Percentiles rank a stretch among this genome's conserved stretches.
phyloP scores from a whole-genome alignment of 2,329 filamentous ascomycete genomes.

The Trichoderma sp. region DNA sequence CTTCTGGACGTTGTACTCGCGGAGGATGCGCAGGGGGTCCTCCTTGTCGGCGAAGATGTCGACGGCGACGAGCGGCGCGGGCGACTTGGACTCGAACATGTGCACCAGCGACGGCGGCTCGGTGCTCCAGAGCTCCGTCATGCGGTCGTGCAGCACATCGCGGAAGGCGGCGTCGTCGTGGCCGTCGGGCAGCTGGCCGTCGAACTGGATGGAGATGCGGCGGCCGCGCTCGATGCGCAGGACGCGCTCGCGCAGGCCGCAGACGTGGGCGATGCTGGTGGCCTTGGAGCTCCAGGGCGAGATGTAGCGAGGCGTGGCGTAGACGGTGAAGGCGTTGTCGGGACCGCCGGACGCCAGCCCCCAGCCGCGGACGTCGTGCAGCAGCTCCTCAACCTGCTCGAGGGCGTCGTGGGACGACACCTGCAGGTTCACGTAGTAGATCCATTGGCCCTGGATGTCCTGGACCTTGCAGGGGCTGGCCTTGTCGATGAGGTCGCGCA shows the following conservation, averaged over 20 bases:
- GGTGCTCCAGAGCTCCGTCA: constrained; percentile 82
- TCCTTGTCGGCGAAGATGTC: constrained; percentile 68
- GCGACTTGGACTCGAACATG: constrained; percentile 75
- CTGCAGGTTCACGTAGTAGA: constrained; percentile 68
- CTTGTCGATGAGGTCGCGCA: constrained; percentile 50
- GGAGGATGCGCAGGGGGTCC: constrained; percentile 70
- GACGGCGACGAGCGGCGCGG: constrained; percentile 70
- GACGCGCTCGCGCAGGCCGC: constrained; percentile 70
- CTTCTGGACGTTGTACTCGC: constrained; percentile 79
- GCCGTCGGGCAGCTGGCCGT: constrained; percentile 50
- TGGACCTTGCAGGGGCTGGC: constrained; percentile 49
- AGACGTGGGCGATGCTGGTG: constrained; percentile 90
- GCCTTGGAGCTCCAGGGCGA: constrained; percentile 98
- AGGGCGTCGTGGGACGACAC: constrained; percentile 48
- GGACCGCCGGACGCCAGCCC: constrained; percentile 36
- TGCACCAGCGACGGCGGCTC: constrained; percentile 67
- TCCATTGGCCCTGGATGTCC: constrained; percentile 56
- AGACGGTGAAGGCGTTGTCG: constrained; percentile 61
- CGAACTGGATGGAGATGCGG: constrained; percentile 69
- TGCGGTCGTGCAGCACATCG: constrained; percentile 84
- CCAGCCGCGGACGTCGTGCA: constrained; percentile 45
- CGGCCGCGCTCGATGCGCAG: constrained; percentile 86
- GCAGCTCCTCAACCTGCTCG: constrained; percentile 51
- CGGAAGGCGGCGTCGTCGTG: constrained; percentile 59
- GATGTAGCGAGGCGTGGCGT: constrained; percentile 80